Evolutionary conservation across 2,329 filamentous ascomycete genomes (phyloP), one percentile per base, ranked within the genome.

Genomic region (Epichloe gansuensis): DNA sequence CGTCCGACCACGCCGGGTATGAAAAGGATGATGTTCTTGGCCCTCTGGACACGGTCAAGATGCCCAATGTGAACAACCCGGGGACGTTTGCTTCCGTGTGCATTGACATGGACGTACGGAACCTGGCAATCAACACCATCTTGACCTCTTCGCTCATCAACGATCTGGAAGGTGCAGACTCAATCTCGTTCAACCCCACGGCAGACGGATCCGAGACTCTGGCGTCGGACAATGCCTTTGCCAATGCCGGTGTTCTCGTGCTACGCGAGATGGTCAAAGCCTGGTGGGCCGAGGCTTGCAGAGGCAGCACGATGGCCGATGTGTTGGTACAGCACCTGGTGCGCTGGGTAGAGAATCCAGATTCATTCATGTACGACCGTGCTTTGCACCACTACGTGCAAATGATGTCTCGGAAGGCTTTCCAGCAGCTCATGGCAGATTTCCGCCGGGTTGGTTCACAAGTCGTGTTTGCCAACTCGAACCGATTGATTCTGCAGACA

Each of bases 201-300:
- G 68, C 63, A 5, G 69, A 71, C 45, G 69, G 69, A 12, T 68
- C 68, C 0, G 69, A 71, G 54, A 63, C 84, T 17, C 79, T 95
- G 6, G 86, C 88, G 56, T 88, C 90, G 0, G 90, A 95, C 56
- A 93, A 86, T 55, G 88, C 91, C 0, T 98, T 98, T 65, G 85
- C 91, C n/a, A 87, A 89, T 48, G 90, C 91, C 3, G 88, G 90
- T 52, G 87, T 97, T 4, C 80, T 85, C 6, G 93, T 98, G 0
- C 76, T 99, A 3, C 85, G 93, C 13, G 94, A 97, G 61, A 96
- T 99, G 91, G 93, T 99, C 60, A 95, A 96, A 67, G 81, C 88
- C 3, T 99, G 94, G 94, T 98, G 93, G 93, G 80, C 85, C 1
- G 91, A 98, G 67, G 94, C 93, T 5, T 93, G 88, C 65, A 83